Evolutionary conservation across 2,329 filamentous ascomycete genomes (phyloP).

Genomic region (Alternaria brassicae): DNA sequence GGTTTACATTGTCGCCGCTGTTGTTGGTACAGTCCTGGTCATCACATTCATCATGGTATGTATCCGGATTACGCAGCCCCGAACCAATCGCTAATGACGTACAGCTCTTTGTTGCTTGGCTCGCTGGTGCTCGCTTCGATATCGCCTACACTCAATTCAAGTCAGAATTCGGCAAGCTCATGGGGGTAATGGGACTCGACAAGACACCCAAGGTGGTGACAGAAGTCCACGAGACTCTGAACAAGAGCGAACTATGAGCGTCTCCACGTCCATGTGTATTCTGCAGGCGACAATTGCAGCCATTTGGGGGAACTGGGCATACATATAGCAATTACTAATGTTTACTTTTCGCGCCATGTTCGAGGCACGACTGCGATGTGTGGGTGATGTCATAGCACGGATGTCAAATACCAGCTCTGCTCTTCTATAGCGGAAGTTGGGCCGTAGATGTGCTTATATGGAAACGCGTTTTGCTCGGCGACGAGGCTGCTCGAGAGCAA

Average conservation of each 20-base stretch:
- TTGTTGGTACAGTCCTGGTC: conserved; percentile 71
- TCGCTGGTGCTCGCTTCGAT: conserved; percentile 84
- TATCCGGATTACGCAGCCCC: conserved; percentile 18
- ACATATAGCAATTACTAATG: conserved; percentile 37
- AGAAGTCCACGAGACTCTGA: conserved; percentile 33
- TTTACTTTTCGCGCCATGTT: conserved; percentile 13
- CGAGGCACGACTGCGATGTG: neutral
- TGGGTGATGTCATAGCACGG: conserved; percentile 71
- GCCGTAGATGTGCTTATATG: conserved; percentile 90
- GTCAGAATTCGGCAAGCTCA: conserved; percentile 54
- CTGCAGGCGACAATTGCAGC: conserved; percentile 33
- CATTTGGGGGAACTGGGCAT: conserved; percentile 20
- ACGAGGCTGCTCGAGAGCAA: conserved; percentile 33
- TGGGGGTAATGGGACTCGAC: conserved; percentile 27
- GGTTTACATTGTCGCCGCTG: conserved; percentile 69
- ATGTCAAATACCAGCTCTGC: conserved; percentile 99
- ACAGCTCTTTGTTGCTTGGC: conserved; percentile 78
- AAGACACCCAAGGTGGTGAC: conserved; percentile 21
- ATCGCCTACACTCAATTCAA: conserved; percentile 66
- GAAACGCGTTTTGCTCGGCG: conserved; percentile 39
- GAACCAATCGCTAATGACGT: conserved; percentile 22
- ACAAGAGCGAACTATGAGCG: conserved; percentile 54
- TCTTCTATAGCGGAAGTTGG: conserved; percentile 83
- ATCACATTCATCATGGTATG: conserved; percentile 83
- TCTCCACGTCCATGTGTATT: conserved; percentile 38